Base-by-base conservation (phyloP, 768 basidiomycete genomes). In the Hygrophorus russula region DNA sequence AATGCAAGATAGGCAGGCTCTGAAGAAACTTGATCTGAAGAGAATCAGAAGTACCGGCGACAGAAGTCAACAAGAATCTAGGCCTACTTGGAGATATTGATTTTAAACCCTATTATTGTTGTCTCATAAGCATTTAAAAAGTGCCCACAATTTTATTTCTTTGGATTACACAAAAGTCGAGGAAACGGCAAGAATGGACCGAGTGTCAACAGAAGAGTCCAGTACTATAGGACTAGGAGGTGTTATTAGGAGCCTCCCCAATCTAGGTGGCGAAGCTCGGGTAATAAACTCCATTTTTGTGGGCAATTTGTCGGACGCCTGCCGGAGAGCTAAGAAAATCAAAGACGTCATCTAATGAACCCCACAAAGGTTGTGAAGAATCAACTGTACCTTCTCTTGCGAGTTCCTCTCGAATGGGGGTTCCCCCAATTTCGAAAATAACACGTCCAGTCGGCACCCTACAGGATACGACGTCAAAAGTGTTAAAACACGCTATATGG, bases 361-460 rank as follows among this genome's bases (percentile, higher is more conserved):
- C n/a, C n/a, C 18, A 43, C 4, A 17, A 39, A 17, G 17, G 35
- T n/a, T 6, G 15, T 33, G 33, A 36, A 48, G 12, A 37, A 18
- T 5, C 11, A 17, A 20, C 56, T 73, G 44, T 51, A 93, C 93
- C 87, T 56, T 97, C 89, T 55, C 86, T 76, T 13, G 94, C 94
- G 42, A 96, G 70, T 58, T 96, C 92, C 54, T 91, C 87, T 47
- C 91, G 82, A 43, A 99, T 80, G 5, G 85, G 86, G 1, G 70
- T 69, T 0, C 94, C 93, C 1, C 91, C 92, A 53, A 98, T 82
- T 59, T 98, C 94, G 49, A 98, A 87, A 17, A 99, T 75, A 11
- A 97, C 91, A 20, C 89, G 80, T 1, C 92, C 92, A 5, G 76
- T 82, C 5, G 86, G 80, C 0, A 91, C 89, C 36, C 92, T 92